Evolutionary conservation across 768 basidiomycete genomes (phyloP).

Genomic region (Leccinum variicolor): DNA sequence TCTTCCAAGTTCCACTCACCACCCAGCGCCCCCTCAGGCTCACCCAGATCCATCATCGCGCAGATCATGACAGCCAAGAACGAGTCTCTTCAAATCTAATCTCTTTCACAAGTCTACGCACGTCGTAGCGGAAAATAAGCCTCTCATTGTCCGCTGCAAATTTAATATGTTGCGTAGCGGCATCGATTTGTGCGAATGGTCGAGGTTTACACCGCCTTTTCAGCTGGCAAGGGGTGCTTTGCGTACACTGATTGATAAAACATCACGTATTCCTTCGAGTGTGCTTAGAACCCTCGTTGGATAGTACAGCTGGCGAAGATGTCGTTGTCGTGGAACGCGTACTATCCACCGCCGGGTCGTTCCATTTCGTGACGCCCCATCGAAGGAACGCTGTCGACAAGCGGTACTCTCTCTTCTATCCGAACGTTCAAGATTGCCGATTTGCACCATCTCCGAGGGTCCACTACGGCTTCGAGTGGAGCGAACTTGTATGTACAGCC

Average conservation of each 20-base stretch:
- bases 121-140: neutral
- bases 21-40: too few species aligned
- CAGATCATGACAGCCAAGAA: neutral
- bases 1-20: too few species aligned
- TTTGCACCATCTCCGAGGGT: neutral
- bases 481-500: neutral
- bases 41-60: neutral
- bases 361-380: constrained; percentile 5
- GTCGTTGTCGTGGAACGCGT: constrained; percentile 14
- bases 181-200: neutral
- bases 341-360: constrained; percentile 3
- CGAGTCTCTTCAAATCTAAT: neutral
- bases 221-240: neutral
- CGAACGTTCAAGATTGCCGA: constrained; percentile 8
- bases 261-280: neutral
- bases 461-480: too few species aligned
- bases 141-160: neutral
- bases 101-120: neutral
- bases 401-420: constrained; percentile 2
- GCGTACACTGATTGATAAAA: neutral
- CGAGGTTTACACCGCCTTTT: neutral
- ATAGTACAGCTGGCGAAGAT: neutral
- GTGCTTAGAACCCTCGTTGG: neutral
- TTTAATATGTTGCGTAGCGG: neutral
- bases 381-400: neutral